Base-by-base conservation (phyloP, 2,329 filamentous ascomycete species). In the Cytospora schulzeri region DNA sequence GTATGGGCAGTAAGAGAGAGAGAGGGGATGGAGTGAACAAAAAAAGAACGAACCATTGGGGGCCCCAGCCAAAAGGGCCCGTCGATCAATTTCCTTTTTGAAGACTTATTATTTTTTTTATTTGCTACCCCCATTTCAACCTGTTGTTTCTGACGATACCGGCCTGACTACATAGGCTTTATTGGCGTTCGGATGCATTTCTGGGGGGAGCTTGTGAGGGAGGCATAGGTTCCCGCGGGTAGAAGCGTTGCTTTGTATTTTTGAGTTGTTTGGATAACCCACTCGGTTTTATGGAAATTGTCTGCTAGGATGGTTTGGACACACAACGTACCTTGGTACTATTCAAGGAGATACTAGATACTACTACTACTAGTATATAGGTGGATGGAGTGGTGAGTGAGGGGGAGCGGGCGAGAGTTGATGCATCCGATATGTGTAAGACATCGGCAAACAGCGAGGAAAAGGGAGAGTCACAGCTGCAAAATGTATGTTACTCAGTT, bases 1-100 rank as follows among this genome's bases (percentile, higher is more conserved):
- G 65, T 67, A 67, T 24, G 65, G 62, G 15, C 65, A 67, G 28
- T 67, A 51, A 60, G 29, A 11, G 19, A 14, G 45, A 24, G 35
- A 31, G 29, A 31, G 29, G 29, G 29, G 29, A 31, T 4, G 29
- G 29, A 31, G 29, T 4, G 29, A 9, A 9, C 29, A 9, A 9
- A 9, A 9, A 9, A 4, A 31, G 9, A 24, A 24, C 6, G 33
- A 3, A 4, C 4, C 33, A 35, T 4, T 24, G 45, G 45, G n/a
- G n/a, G 19, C n/a, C 17, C 31, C 7, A 14, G 14, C 12, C 22
- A 8, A 24, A 14, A 15, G 19, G n/a, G 6, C n/a, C 12, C n/a
- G n/a, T 24, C 45, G 7, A 24, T 48, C 45, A n/a, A 4, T 48
- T 12, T 48, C 17, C 3, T 45, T 45, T 45, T 45, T 45, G 3